Evolutionary conservation across 73 alveolate genomes (phyloP), one percentile per base, ranked within the genome.

Genomic region (Paramecium pentaurelia): DNA sequence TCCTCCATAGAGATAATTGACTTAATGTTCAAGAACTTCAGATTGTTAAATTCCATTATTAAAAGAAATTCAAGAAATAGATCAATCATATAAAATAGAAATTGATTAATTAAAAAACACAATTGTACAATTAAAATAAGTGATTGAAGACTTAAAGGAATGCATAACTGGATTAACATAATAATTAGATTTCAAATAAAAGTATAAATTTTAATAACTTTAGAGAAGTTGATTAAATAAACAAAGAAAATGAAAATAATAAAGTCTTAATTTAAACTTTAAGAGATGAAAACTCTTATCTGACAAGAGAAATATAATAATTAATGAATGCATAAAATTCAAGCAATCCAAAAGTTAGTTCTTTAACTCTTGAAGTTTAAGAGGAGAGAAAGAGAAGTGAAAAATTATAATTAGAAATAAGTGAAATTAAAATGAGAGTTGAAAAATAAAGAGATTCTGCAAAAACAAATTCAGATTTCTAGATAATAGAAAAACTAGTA

Each of bases 401-500:
- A 49, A 80, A 47, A 47, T 49, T 80, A 20, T 44, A 40, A 25
- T 6, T 44, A 10, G 91, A 80, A 7, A 80, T 80, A 42, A 25
- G 44, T 18, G 91, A 80, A 32, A 80, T 80, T 27, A 80, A 80
- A 80, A 9, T 14, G n/a, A 40, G 91, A 49, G 91, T 80, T 22
- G 91, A 80, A 80, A 80, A 80, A 49, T 25, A 80, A 49, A 80
- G 91, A 80, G 91, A 80, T 49, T 80, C 91, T 44, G 47, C 58
- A 38, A 80, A 80, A 80, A 64, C 51, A 11, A 73, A 45, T 80
- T 45, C 71, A 14, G 91, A 80, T 6, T 40, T 22, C 30, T 14
- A 49, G 30, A 25, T 80, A 9, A 80, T 80, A 16, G 91, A 80
- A 25, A 80, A 80, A 49, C 10, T 80, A 20, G 91, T 80, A 10